These are phyloP conservation scores for Penicillium janthinellum DNA, from an alignment of 2,329 filamentous ascomycete genomes.

Conservation along the genomic window DNA sequence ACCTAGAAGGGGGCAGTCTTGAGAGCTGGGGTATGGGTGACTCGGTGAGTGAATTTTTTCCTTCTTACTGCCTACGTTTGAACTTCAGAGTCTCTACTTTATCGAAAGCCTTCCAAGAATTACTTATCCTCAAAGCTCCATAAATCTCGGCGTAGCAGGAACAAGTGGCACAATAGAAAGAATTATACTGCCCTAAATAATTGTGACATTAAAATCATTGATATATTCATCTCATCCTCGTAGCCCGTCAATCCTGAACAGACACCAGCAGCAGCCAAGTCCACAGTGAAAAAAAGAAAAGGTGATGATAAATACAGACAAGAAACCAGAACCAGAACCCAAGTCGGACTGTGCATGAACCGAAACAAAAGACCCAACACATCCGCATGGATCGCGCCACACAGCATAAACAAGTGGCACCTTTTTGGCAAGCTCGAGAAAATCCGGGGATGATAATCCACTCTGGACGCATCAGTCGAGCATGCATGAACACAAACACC, in stretches of 20 bases:
- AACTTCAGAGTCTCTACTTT: neutral
- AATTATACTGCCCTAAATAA: neutral
- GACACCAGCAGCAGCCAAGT: constrained; percentile 6
- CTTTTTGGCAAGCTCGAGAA: neutral
- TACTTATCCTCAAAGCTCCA: no score
- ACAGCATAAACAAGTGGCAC: neutral
- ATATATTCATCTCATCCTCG: constrained; percentile 22
- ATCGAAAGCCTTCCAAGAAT: neutral
- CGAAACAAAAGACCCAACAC: constrained; percentile 7
- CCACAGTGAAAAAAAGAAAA: neutral
- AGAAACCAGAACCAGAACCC: constrained; percentile 1
- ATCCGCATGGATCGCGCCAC: constrained; percentile 7
- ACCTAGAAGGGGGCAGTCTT: neutral
- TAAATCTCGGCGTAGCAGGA: no score
- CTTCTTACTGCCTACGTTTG: neutral
- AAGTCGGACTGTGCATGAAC: constrained; percentile 17
- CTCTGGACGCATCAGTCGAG: no score
- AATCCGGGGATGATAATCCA: neutral
- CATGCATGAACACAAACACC: no score
- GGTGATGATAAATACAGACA: constrained; percentile 19
- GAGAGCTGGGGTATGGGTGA: neutral
- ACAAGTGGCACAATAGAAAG: no score
- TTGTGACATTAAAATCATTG: constrained; percentile 9
- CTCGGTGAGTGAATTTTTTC: neutral
- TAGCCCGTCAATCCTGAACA: constrained; percentile 9